Evolutionary conservation across 129 eudicot genomes (phyloP), one percentile per base, ranked within the genome.

Genomic region (Erigeron canadensis): DNA sequence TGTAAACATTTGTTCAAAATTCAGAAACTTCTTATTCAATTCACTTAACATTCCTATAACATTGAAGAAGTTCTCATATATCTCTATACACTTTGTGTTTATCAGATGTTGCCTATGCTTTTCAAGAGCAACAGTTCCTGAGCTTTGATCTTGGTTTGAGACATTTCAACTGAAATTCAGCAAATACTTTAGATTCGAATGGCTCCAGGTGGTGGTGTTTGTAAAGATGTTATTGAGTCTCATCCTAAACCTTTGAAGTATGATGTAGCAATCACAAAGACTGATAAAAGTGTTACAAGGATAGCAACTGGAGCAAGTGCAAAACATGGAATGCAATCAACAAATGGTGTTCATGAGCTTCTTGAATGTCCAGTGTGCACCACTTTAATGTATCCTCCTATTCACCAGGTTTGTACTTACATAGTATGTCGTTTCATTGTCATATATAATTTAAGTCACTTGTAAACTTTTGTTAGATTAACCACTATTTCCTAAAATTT

Each of bases 361-460:
- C 90, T 91, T 74, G 90, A 84, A 65, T 91, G 97, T 68, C 90
- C 92, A 22, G 87, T 85, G 58, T 91, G 97, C 75, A 70, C 79
- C 50, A 80, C 76, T 70, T 86, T 86, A 69, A 86, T 91, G 90
- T 88, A 88, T 77, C 93, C 92, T 77, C 97, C 96, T 12, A 86
- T 91, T 76, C 89, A 86, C 79, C 97, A 91, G 97, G 97, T 88
- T 78, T 46, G 87, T 77, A 67, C 48, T 55, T 77, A 19, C 56
- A 34, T 37, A 60, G 40, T 19, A 42, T 60, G 19, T 65, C 42
- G 23, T 65, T 43, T 42, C 34, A 28, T 28, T 28, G 34, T 28
- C 34, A 28, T 28, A 28, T 1, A 28, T 28, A 28, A 28, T 28
- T 63, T 50, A 42, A n/a, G 38, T 63, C 10, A 1, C 59, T 22